phyloP scores from a whole-genome alignment of 495 filamentous ascomycete genomes.

The Xylaria bambusicola region DNA sequence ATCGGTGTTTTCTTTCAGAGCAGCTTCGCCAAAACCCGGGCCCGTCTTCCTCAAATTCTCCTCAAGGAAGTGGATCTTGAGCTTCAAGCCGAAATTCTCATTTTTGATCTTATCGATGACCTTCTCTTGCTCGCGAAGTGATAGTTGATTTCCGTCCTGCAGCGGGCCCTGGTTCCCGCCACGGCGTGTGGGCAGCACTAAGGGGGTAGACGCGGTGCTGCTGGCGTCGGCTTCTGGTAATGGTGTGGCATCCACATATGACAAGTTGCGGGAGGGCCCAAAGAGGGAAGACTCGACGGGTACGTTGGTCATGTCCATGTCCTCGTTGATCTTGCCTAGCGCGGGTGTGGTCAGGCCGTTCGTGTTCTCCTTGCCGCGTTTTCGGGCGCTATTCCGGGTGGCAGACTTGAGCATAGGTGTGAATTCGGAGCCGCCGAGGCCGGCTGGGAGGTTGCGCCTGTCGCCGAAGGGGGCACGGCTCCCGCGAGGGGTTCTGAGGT shows the following conservation, averaged over 20 bases:
- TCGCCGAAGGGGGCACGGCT: slow-evolving; percentile 65
- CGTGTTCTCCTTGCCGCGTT: slow-evolving; percentile 54
- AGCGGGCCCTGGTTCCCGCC: slow-evolving; percentile 63
- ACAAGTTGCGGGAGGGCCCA: slow-evolving; percentile 58
- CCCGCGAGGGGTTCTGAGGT: slow-evolving; percentile 68
- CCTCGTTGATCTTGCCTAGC: slow-evolving; percentile 60
- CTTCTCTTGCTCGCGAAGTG: slow-evolving; percentile 90
- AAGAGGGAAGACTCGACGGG: slow-evolving; percentile 67
- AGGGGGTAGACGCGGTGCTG: slow-evolving; percentile 77
- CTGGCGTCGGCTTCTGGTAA: slow-evolving; percentile 73
- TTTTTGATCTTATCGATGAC: slow-evolving; percentile 96
- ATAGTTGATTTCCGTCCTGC: slow-evolving; percentile 81
- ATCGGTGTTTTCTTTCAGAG: slow-evolving; percentile 91
- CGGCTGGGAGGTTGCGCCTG: slow-evolving; percentile 63
- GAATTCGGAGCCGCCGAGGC: slow-evolving; percentile 73
- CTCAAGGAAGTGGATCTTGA: slow-evolving; percentile 80
- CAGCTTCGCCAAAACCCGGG: slow-evolving; percentile 80
- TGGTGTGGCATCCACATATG: slow-evolving; percentile 53
- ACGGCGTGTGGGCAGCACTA: slow-evolving; percentile 63
- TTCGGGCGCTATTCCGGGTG: slow-evolving; percentile 72
- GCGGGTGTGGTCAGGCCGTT: slow-evolving; percentile 67
- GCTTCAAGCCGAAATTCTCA: slow-evolving; percentile 77
- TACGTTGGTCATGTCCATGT: slow-evolving; percentile 69
- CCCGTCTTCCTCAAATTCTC: slow-evolving; percentile 80
- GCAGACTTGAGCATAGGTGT: slow-evolving; percentile 92